A percentile compares a stretch with the other conserved stretches of the same genome.
Conservation (phyloP, 306 rosid species). For the Gastrolobium villosum region DNA sequence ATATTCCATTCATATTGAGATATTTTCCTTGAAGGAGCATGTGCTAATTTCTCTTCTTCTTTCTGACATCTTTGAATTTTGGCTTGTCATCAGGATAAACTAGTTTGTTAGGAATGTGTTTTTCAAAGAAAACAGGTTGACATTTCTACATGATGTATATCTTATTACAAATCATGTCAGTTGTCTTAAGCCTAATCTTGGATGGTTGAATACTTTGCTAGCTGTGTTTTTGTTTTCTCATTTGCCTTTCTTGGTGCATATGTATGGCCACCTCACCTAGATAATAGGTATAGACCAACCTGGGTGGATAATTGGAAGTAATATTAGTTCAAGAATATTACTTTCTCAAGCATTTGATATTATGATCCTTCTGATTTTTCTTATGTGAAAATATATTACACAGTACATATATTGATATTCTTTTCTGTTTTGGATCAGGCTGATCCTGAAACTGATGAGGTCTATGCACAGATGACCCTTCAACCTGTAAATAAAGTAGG, state of each 20-base stretch:
- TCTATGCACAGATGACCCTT: conserved; percentile 97
- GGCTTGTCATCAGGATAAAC: neutral
- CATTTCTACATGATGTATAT: neutral
- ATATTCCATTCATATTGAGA: conserved; percentile 4
- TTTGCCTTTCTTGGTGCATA: conserved; percentile 21
- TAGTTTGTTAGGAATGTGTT: neutral
- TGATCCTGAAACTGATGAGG: conserved; percentile 95
- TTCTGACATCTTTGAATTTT: conserved; percentile 6
- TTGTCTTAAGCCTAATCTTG: neutral
- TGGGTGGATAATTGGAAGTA: neutral
- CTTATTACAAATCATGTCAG: neutral
- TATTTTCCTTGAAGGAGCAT: conserved; percentile 1
- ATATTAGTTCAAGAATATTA: neutral
- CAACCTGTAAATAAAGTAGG: conserved; percentile 99
- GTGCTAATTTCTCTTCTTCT: conserved; percentile 3
- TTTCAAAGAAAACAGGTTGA: neutral
- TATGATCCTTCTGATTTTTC: conserved; percentile 18
- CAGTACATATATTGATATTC: conserved; percentile 24
- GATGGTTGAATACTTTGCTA: conserved; percentile 5
- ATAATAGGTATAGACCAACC: conserved; percentile 1
- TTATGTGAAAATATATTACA: conserved; percentile 11
- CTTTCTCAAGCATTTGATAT: conserved; percentile 33
- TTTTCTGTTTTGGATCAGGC: conserved; percentile 69
- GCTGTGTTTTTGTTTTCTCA: conserved; percentile 10
- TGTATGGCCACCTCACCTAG: conserved; percentile 17